Evolutionary conservation across 83 land plant species (phyloP).

Genomic region (Picea abies): DNA sequence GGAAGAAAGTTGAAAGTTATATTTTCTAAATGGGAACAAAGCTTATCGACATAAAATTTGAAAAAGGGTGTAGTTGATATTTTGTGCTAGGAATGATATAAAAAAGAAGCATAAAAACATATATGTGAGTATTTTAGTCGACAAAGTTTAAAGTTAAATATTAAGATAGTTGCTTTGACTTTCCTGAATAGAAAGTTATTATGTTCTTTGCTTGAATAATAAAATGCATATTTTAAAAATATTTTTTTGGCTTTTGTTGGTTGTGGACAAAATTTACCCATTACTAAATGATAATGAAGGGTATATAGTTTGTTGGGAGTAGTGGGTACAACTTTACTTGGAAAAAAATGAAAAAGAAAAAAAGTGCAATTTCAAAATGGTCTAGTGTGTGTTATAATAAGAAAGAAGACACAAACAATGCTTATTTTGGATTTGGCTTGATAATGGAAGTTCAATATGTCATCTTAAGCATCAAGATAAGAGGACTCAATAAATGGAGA

Average conservation of each 20-base stretch:
- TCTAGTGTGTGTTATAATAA: not conserved
- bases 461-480: not conserved
- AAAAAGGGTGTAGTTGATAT: no score
- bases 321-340: slow-evolving; percentile 8
- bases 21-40: no score
- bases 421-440: slow-evolving; percentile 14
- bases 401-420: not conserved
- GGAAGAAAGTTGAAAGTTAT: not conserved
- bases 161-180: not conserved
- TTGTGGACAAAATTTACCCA: not conserved
- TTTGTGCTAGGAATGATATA: no score
- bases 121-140: no score
- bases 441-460: slow-evolving; percentile 14
- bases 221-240: not conserved
- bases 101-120: no score
- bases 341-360: slow-evolving; percentile 3
- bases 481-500: slow-evolving; percentile 4
- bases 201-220: not conserved
- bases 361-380: not conserved
- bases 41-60: no score
- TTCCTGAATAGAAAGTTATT: not conserved
- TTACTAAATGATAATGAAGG: not conserved
- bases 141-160: no score
- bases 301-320: not conserved
- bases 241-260: not conserved